Evolutionary conservation across 768 basidiomycete species (phyloP).

Genomic region (Lactifluus pinguis): DNA sequence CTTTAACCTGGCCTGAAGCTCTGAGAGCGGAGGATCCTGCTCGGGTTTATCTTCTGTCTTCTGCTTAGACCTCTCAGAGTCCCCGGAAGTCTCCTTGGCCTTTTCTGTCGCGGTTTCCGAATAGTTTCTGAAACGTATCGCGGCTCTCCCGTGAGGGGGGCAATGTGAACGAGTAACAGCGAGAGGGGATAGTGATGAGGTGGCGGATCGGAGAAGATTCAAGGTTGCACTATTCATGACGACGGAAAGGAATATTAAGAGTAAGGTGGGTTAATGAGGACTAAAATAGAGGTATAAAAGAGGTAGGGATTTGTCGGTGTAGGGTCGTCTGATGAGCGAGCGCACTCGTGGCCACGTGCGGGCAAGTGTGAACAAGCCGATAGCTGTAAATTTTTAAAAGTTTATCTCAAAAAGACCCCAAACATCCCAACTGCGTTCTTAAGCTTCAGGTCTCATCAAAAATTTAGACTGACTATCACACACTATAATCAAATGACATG

Average conservation of each 20-base stretch:
- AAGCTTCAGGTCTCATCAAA: not conserved
- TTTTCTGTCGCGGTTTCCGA: constrained; percentile 44
- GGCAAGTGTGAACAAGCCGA: too few species aligned
- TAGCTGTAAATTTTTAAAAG: too few species aligned
- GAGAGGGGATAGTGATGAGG: constrained; percentile 46
- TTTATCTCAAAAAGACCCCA: not conserved
- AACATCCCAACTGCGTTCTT: not conserved
- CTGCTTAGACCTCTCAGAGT: constrained; percentile 24
- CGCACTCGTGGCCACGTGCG: too few species aligned
- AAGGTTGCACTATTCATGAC: constrained; percentile 47
- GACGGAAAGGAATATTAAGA: constrained; percentile 8
- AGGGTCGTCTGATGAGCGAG: not conserved
- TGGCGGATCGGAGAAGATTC: constrained; percentile 49
- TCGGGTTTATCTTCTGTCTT: constrained; percentile 20
- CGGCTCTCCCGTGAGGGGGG: constrained; percentile 20
- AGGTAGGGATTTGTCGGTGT: not conserved
- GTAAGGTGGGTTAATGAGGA: constrained; percentile 5
- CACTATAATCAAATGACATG: too few species aligned
- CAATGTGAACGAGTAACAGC: constrained; percentile 32
- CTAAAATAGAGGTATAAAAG: constrained; percentile 8
- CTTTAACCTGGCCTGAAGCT: constrained; percentile 50
- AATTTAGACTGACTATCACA: not conserved
- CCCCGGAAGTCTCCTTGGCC: constrained; percentile 22
- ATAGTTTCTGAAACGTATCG: constrained; percentile 38
- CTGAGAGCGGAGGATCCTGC: constrained; percentile 22